Evolutionary conservation across 1,284 basidiomycete genomes (phyloP).

Genomic region (Leccinum proliferum): DNA sequence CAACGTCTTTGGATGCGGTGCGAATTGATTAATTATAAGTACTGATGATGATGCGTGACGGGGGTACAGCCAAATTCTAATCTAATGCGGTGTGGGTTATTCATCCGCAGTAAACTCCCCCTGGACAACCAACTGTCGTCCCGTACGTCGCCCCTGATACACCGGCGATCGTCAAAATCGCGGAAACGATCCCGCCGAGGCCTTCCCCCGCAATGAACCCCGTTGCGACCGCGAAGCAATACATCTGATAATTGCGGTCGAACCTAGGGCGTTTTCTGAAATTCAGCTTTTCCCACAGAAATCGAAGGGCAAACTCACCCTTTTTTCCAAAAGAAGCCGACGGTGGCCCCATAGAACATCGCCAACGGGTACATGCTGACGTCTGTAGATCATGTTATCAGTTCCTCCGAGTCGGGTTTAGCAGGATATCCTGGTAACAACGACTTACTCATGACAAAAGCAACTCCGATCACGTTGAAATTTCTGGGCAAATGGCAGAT

Average conservation of each 20-base stretch:
- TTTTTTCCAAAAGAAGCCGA: constrained; percentile 1
- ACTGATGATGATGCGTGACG: background rate
- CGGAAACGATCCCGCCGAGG: constrained; percentile 4
- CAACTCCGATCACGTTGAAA: constrained; percentile 1
- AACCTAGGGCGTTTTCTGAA: background rate
- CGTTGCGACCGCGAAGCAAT: constrained; percentile 6
- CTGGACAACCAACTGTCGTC: constrained; percentile 7
- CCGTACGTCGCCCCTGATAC: background rate
- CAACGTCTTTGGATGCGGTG: background rate
- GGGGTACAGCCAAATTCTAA: background rate
- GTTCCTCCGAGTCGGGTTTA: background rate
- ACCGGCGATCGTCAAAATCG: constrained; percentile 4
- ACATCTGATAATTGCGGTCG: background rate
- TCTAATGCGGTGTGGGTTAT: background rate
- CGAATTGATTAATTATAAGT: background rate
- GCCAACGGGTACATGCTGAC: constrained; percentile 4
- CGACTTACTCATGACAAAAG: constrained; percentile 1
- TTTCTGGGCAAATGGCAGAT: background rate
- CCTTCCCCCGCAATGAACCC: constrained; percentile 7
- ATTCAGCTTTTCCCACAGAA: background rate
- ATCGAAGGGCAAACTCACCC: background rate
- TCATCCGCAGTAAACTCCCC: constrained; percentile 1
- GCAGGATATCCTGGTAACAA: background rate
- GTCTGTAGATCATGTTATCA: background rate
- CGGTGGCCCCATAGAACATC: constrained; percentile 3